These are phyloP conservation scores for Metschnikowia gruessii DNA, from an alignment of 805 yeast genomes.

Conservation along the genomic window DNA sequence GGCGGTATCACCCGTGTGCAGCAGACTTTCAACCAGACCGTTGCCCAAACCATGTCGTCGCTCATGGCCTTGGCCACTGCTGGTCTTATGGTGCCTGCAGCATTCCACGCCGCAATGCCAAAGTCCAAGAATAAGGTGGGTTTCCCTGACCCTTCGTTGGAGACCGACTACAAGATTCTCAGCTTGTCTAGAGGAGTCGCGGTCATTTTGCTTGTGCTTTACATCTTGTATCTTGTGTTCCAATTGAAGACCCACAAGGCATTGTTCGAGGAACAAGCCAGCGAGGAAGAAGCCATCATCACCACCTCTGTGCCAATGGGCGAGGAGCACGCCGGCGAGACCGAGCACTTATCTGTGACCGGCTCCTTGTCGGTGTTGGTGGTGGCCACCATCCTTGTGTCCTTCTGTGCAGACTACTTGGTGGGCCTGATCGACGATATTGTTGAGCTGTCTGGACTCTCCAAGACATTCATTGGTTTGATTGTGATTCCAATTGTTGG, in stretches of 20 bases:
- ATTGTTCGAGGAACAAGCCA: conserved; percentile 60
- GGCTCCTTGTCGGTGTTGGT: conserved; percentile 58
- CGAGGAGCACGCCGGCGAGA: conserved; percentile 16
- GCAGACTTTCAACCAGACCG: conserved; percentile 91
- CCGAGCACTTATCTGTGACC: conserved; percentile 45
- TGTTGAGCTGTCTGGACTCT: conserved; percentile 78
- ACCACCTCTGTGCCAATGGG: conserved; percentile 29
- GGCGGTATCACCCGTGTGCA: conserved; percentile 88
- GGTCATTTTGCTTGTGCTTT: conserved; percentile 70
- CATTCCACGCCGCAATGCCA: conserved; percentile 82
- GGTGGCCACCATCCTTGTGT: conserved; percentile 71
- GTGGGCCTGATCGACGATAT: conserved; percentile 92
- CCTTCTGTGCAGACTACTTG: conserved; percentile 88
- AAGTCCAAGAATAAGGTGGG: conserved; percentile 34
- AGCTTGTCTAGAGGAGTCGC: conserved; percentile 84
- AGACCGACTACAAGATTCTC: conserved; percentile 51
- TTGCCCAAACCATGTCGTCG: conserved; percentile 97
- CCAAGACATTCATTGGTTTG: conserved; percentile 93
- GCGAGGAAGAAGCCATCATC: conserved; percentile 41
- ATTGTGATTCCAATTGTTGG: conserved; percentile 96
- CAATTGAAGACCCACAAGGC: conserved; percentile 84
- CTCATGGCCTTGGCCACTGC: conserved; percentile 87
- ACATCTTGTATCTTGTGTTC: conserved; percentile 76
- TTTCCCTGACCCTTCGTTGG: conserved; percentile 38
- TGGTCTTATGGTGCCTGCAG: conserved; percentile 90